Evolutionary conservation across 768 basidiomycete species (phyloP), one percentile per base, ranked within the genome.

Genomic region (Trichaptum fuscoviolaceum): DNA sequence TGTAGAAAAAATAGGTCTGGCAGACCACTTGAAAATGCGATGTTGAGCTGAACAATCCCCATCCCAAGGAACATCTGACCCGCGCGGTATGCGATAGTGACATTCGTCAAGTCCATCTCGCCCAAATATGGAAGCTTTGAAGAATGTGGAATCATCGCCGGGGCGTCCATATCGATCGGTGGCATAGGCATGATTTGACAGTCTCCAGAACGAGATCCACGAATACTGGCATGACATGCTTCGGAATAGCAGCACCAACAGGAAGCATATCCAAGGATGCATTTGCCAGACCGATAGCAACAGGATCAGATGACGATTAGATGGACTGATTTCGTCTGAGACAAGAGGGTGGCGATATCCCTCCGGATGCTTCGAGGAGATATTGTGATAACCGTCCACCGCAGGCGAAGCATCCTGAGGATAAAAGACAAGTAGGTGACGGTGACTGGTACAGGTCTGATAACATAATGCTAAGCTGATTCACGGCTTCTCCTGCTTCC

Each of bases 321-420:
- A 58, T 75, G 73, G 1, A 68, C 67, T 8, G 73, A 61, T 9
- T 71, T 71, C 17, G 77, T 78, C 61, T 73, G 70, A 18, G 71
- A 70, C 67, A 83, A 72, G 24, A 86, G 75, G 67, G 83, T 78
- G 0, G 82, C 82, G 26, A 82, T 77, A 5, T 82, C 84, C 5
- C 77, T 71, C 0, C 80, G 75, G 0, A 82, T 83, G 71, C 84
- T 85, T 68, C 81, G 77, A 5, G 79, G 75, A 6, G 81, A 81
- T 58, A 79, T 71, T 1, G 78, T 77, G 68, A 81, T 80, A 0
- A 73, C 69, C 34, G 64, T 62, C 66, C 75, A 77, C 23, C 81
- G 82, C 7, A 82, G 80, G 9, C 78, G 71, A 1, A 81, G 72
- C 58, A 83, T 74, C 6, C 81, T 80, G 7, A 76, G 70, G 35